These are phyloP conservation scores for Phyllachora maydis DNA, from an alignment of 2,329 filamentous ascomycete species.

Conservation along the genomic window DNA sequence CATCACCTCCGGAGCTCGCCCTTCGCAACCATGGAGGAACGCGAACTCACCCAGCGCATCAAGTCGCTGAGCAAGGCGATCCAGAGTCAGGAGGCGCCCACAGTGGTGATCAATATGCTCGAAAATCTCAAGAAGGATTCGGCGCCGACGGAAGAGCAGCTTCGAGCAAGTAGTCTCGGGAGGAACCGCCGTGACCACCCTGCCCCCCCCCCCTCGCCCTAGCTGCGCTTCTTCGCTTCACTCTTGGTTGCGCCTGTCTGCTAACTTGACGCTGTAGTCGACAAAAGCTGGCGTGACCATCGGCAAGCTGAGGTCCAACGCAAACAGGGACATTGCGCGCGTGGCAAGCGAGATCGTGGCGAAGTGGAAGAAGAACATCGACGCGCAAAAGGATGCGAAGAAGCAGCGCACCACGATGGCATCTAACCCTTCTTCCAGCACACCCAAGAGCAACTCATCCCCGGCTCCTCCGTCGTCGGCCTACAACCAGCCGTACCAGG, in stretches of 20 bases:
- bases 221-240: neutral
- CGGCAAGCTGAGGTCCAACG: slow-evolving; percentile 57
- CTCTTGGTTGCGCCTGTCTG: neutral
- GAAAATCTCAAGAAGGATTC: slow-evolving; percentile 1
- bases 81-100: neutral
- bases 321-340: slow-evolving; percentile 62
- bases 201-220: neutral
- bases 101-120: slow-evolving; percentile 2
- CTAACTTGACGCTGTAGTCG: slow-evolving; percentile 20
- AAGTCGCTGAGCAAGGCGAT: slow-evolving; percentile 1
- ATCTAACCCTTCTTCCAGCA: slow-evolving; percentile 24
- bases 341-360: slow-evolving; percentile 65
- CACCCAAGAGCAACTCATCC: slow-evolving; percentile 28
- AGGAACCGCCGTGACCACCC: neutral
- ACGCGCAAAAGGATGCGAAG: slow-evolving; percentile 31
- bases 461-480: slow-evolving; percentile 17
- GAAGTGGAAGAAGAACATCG: slow-evolving; percentile 71
- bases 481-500: slow-evolving; percentile 27
- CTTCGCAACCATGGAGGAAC: too few species aligned
- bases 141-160: slow-evolving; percentile 2
- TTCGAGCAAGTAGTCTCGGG: too few species aligned
- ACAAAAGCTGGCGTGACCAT: slow-evolving; percentile 86
- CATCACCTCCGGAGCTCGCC: too few species aligned
- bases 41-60: slow-evolving; percentile 1
- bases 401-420: slow-evolving; percentile 18